Conservation (phyloP, 163 green algal species). For the Scenedesmus sp. region DNA sequence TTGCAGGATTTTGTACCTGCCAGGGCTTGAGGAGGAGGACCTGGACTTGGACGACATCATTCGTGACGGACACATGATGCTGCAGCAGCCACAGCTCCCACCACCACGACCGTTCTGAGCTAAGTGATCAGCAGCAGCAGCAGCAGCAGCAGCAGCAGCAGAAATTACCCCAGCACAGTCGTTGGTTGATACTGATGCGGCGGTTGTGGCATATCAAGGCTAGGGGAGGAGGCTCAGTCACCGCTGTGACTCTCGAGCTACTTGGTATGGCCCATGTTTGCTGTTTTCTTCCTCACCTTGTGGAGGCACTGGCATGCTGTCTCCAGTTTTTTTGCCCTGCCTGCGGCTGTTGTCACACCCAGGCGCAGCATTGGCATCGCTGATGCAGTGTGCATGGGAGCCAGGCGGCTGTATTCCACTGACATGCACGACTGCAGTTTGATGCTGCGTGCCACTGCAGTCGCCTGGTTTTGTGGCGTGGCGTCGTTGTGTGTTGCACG, state of each 20-base stretch:
- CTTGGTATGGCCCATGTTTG: no score
- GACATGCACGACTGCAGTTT: not conserved
- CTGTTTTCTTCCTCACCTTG: no score
- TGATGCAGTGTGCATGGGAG: not conserved
- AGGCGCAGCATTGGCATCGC: not conserved
- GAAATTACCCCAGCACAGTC: no score
- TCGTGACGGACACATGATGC: slow-evolving; percentile 87
- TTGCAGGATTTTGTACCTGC: slow-evolving; percentile 87
- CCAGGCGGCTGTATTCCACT: not conserved
- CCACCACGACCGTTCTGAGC: not conserved
- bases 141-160: not conserved
- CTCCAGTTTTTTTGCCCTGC: no score
- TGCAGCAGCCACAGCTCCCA: slow-evolving; percentile 60
- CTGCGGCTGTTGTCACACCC: no score
- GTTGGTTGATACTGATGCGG: not conserved
- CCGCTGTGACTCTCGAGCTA: no score
- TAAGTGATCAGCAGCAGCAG: not conserved
- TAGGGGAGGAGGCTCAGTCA: not conserved
- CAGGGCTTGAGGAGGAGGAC: slow-evolving; percentile 87
- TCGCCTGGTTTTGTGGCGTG: not conserved
- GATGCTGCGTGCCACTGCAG: not conserved
- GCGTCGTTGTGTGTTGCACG: not conserved
- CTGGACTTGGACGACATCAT: slow-evolving; percentile 93
- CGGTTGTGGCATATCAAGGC: not conserved
- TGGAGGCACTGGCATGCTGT: no score